Conservation (phyloP, 495 filamentous ascomycete species). For the Xeromyces bisporus region DNA sequence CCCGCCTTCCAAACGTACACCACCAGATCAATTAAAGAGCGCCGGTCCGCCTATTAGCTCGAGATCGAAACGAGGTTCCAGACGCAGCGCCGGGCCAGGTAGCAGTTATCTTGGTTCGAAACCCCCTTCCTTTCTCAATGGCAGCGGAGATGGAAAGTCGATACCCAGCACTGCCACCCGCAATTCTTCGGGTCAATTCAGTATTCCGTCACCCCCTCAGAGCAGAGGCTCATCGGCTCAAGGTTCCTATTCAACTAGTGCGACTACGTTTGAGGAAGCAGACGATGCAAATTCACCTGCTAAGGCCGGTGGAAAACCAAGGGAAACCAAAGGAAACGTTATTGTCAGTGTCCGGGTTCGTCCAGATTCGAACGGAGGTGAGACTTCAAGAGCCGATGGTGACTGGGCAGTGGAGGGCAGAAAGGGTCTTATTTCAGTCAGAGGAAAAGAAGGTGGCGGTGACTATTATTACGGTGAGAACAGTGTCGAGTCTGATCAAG, state of each 20-base stretch:
- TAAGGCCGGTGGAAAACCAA: conserved; percentile 18
- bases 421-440: conserved; percentile 61
- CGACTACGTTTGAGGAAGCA: conserved; percentile 65
- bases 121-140: conserved; percentile 61
- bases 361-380: conserved; percentile 52
- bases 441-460: conserved; percentile 75
- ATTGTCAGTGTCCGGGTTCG: conserved; percentile 88
- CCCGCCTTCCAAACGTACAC: conserved; percentile 1
- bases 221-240: conserved; percentile 81
- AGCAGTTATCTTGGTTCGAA: conserved; percentile 35
- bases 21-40: conserved; percentile 6
- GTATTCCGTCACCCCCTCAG: conserved; percentile 60
- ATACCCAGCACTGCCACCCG: conserved; percentile 40
- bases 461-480: conserved; percentile 79
- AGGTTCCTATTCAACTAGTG: conserved; percentile 78
- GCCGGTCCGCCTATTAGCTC: conserved; percentile 12
- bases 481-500: background rate
- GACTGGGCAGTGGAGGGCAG: conserved; percentile 91
- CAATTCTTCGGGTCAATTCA: conserved; percentile 53
- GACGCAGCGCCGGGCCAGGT: conserved; percentile 22
- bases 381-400: conserved; percentile 44
- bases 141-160: conserved; percentile 57
- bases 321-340: conserved; percentile 82
- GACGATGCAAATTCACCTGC: conserved; percentile 22
- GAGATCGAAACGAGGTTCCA: conserved; percentile 20